phyloP scores from a whole-genome alignment of 768 basidiomycete genomes.

The Dacryopinax spathularia region DNA sequence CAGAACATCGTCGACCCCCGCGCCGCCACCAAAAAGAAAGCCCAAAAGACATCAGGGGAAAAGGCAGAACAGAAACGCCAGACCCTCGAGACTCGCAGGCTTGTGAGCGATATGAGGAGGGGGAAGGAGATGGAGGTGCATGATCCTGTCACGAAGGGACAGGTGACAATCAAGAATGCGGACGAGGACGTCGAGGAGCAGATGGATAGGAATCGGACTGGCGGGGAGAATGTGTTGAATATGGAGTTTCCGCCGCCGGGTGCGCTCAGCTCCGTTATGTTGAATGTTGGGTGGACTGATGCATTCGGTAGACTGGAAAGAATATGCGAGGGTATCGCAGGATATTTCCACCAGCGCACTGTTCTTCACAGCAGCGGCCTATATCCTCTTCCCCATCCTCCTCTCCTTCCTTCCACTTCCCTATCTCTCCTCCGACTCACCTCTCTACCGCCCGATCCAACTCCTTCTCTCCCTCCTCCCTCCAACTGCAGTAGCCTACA shows the following conservation, averaged over 20 bases:
- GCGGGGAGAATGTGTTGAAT: slow-evolving; percentile 22
- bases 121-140: slow-evolving; percentile 18
- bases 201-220: slow-evolving; percentile 7
- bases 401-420: slow-evolving; percentile 4
- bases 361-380: slow-evolving; percentile 12
- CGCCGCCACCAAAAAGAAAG: not conserved
- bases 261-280: slow-evolving; percentile 7
- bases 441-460: slow-evolving; percentile 4
- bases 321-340: slow-evolving; percentile 16
- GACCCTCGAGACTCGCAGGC: not conserved
- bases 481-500: slow-evolving; percentile 15
- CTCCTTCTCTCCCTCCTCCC: slow-evolving; percentile 13
- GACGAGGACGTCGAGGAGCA: slow-evolving; percentile 18
- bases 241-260: slow-evolving; percentile 22
- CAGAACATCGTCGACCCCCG: not conserved
- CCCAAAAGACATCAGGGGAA: not conserved
- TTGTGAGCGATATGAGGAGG: slow-evolving; percentile 15
- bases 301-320: slow-evolving; percentile 17
- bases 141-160: not conserved
- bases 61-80: not conserved
- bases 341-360: slow-evolving; percentile 11
- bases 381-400: slow-evolving; percentile 14
- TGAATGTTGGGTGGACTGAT: not conserved
- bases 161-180: slow-evolving; percentile 5
- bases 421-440: not conserved